phyloP scores from a whole-genome alignment of 257 asterid genomes.

The Lithospermum erythrorhizon region DNA sequence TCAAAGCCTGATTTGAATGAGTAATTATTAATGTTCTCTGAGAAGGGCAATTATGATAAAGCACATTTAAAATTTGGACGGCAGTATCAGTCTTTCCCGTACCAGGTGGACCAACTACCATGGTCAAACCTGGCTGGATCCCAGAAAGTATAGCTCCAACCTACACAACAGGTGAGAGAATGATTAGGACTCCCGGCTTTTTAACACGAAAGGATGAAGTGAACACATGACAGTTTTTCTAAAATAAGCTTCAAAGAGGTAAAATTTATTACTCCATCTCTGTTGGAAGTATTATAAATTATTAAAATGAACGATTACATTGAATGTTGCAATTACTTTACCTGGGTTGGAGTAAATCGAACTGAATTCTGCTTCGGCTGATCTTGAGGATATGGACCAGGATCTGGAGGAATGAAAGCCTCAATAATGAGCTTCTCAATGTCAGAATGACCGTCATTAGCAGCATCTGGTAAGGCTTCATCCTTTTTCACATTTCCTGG shows the following conservation, averaged over 20 bases:
- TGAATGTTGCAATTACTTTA: conserved; percentile 3
- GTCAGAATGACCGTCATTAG: conserved; percentile 29
- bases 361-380: conserved; percentile 93
- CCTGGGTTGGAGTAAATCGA: conserved; percentile 95
- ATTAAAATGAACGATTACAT: too few species aligned
- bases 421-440: conserved; percentile 67
- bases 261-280: background rate
- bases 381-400: conserved; percentile 99
- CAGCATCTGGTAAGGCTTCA: conserved; percentile 24
- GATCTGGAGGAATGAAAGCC: conserved; percentile 81
- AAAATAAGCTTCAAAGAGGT: background rate
- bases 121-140: conserved; percentile 90
- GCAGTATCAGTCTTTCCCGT: conserved; percentile 99
- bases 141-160: conserved; percentile 86
- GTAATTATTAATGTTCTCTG: conserved; percentile 97
- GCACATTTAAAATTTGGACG: conserved; percentile 87
- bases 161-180: conserved; percentile 30
- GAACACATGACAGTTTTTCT: background rate
- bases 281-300: too few species aligned
- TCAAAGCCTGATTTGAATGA: conserved; percentile 95
- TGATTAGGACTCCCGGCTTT: conserved; percentile 4
- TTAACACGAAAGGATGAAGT: background rate
- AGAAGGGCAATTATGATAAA: conserved; percentile 98
- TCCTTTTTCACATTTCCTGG: conserved; percentile 49
- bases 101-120: conserved; percentile 99